Percentiles rank a stretch among this genome's conserved stretches.
These are phyloP conservation scores for Volvariella volvacea DNA, from an alignment of 1,284 basidiomycete genomes.

Conservation along the genomic window DNA sequence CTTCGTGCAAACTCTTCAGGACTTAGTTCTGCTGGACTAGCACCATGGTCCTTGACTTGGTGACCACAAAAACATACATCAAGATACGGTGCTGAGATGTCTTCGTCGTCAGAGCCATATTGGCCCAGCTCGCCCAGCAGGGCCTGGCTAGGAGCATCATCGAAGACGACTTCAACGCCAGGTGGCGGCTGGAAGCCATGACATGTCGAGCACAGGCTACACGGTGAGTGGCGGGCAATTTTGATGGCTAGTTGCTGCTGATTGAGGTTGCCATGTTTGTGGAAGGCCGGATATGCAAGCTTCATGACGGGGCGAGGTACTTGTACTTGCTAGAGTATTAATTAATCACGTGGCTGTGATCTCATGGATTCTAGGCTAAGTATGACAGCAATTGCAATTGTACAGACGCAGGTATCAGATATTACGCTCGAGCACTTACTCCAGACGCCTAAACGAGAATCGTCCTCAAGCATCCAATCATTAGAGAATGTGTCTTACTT, in stretches of 20 bases:
- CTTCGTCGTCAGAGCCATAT: conserved; percentile 64
- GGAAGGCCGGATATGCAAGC: conserved; percentile 56
- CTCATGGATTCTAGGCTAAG: too few species aligned
- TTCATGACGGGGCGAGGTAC: conserved; percentile 33
- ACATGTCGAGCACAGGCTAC: conserved; percentile 54
- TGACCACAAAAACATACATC: conserved; percentile 74
- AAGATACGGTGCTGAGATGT: conserved; percentile 50
- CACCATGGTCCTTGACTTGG: conserved; percentile 60
- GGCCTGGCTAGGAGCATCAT: conserved; percentile 41
- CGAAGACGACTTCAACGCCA: conserved; percentile 48
- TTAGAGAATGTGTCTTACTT: conserved; percentile 28
- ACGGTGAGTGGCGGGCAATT: conserved; percentile 69
- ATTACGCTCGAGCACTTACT: conserved; percentile 7
- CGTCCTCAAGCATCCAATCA: neutral
- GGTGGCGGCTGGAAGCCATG: conserved; percentile 62
- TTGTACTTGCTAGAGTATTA: too few species aligned
- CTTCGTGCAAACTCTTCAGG: conserved; percentile 62
- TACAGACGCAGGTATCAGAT: too few species aligned
- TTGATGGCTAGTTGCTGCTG: conserved; percentile 52
- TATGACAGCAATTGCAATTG: too few species aligned
- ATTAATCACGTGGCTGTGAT: too few species aligned
- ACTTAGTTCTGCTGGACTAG: conserved; percentile 51
- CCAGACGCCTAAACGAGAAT: conserved; percentile 14
- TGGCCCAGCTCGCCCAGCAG: conserved; percentile 47
- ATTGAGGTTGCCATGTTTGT: conserved; percentile 38